These are phyloP conservation scores for Xerocomellus intermedius DNA, from an alignment of 768 basidiomycete species.

Conservation along the genomic window DNA sequence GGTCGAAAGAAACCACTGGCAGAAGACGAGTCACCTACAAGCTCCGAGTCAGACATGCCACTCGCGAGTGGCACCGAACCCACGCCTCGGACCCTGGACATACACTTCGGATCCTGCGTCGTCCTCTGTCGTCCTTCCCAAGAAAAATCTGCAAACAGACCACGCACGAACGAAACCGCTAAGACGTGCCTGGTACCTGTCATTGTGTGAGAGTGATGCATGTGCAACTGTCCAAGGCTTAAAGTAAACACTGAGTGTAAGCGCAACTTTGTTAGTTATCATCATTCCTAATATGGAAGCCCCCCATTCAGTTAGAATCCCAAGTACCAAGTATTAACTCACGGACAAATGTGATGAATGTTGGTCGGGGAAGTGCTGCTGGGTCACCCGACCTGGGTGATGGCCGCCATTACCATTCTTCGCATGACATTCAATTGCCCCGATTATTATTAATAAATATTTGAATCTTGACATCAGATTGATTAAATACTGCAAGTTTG, in stretches of 20 bases:
- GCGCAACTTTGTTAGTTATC: neutral
- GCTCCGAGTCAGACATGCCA: too few species aligned
- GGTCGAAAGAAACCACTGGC: too few species aligned
- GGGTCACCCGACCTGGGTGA: too few species aligned
- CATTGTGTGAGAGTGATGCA: neutral
- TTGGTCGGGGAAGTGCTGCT: too few species aligned
- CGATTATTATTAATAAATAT: too few species aligned
- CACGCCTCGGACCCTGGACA: neutral
- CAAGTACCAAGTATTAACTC: neutral
- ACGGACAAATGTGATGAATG: too few species aligned
- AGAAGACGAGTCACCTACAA: neutral
- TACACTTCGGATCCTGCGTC: neutral
- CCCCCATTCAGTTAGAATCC: neutral
- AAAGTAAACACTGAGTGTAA: slow-evolving; percentile 2
- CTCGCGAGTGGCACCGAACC: neutral
- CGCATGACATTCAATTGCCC: too few species aligned
- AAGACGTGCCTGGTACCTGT: neutral
- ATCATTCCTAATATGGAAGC: neutral
- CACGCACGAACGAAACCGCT: neutral
- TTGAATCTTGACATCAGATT: too few species aligned
- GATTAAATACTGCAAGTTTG: too few species aligned
- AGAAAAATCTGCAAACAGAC: neutral
- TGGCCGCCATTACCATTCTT: too few species aligned
- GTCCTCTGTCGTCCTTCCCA: neutral
- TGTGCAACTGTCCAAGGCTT: neutral